Percentiles rank a stretch among this genome's conserved stretches.
Conservation (phyloP, 306 rosid species). For the Pyrus betulifolia region DNA sequence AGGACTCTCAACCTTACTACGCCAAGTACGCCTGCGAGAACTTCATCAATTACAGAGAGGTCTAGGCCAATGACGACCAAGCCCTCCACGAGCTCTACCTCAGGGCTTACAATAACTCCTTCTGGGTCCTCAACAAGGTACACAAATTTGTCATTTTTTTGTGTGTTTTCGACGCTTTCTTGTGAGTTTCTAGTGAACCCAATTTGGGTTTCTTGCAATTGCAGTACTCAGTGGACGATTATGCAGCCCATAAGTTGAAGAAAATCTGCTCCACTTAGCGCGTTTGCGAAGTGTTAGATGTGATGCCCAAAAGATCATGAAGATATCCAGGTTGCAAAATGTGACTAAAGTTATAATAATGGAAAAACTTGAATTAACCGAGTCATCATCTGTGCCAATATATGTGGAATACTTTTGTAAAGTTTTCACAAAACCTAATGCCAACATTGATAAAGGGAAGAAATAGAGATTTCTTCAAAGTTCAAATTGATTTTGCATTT, state of each 20-base stretch:
- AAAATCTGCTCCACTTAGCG: conserved; percentile 27
- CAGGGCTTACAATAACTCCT: conserved; percentile 39
- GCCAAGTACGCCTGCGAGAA: conserved; percentile 69
- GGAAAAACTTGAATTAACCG: no score
- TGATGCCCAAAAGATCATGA: conserved; percentile 47
- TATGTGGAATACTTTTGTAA: no score
- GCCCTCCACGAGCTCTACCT: conserved; percentile 41
- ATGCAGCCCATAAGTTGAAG: conserved; percentile 63
- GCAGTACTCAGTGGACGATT: conserved; percentile 28
- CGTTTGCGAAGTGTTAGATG: conserved; percentile 37
- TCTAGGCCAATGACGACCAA: conserved; percentile 28
- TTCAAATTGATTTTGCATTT: no score
- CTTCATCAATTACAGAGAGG: conserved; percentile 49
- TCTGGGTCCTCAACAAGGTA: conserved; percentile 82
- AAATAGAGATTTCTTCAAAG: no score
- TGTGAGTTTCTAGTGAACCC: neutral
- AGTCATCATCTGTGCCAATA: no score
- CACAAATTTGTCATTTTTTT: neutral
- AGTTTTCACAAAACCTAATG: no score
- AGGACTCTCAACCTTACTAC: conserved; percentile 50
- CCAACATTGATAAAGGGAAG: no score
- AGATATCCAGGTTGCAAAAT: conserved; percentile 81
- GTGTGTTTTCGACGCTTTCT: no score
- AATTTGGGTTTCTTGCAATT: neutral
- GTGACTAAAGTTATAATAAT: neutral